phyloP scores from a whole-genome alignment of 192 early-diverging fungal species.

The Podila clonocystis region DNA sequence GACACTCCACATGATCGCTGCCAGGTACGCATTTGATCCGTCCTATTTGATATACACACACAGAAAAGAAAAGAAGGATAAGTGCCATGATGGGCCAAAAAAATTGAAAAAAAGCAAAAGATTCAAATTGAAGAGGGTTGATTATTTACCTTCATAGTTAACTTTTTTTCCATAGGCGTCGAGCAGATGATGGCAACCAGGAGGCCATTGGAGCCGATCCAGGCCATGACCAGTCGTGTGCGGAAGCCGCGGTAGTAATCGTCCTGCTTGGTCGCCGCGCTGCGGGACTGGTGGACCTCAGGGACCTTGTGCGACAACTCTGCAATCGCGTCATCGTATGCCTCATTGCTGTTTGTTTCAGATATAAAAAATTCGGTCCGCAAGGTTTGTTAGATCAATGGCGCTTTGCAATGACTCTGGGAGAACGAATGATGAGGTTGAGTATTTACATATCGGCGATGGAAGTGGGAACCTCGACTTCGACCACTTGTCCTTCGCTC shows the following conservation, averaged over 20 bases:
- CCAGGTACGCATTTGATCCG: slow-evolving; percentile 62
- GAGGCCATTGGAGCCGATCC: slow-evolving; percentile 79
- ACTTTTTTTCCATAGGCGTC: slow-evolving; percentile 22
- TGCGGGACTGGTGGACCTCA: slow-evolving; percentile 49
- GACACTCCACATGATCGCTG: slow-evolving; percentile 83
- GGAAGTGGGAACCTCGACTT: slow-evolving; percentile 67
- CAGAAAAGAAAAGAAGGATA: neutral
- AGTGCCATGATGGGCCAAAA: neutral
- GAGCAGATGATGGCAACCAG: slow-evolving; percentile 72
- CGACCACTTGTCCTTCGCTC: slow-evolving; percentile 58
- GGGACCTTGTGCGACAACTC: slow-evolving; percentile 43
- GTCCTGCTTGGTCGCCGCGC: slow-evolving; percentile 64
- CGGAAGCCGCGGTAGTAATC: slow-evolving; percentile 85
- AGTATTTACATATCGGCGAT: slow-evolving; percentile 71
- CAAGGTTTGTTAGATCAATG: neutral
- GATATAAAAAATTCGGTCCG: neutral
- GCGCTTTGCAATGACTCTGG: too few species aligned
- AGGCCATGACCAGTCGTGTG: slow-evolving; percentile 75
- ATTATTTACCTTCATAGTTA: slow-evolving; percentile 31
- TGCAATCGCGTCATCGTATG: slow-evolving; percentile 58
- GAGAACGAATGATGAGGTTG: neutral
- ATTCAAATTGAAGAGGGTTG: neutral
- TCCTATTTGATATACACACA: slow-evolving; percentile 5
- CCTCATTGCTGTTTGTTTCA: slow-evolving; percentile 58
- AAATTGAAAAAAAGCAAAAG: neutral